phyloP scores from a whole-genome alignment of 495 filamentous ascomycete species.

The Massariosphaeria phaeospora region DNA sequence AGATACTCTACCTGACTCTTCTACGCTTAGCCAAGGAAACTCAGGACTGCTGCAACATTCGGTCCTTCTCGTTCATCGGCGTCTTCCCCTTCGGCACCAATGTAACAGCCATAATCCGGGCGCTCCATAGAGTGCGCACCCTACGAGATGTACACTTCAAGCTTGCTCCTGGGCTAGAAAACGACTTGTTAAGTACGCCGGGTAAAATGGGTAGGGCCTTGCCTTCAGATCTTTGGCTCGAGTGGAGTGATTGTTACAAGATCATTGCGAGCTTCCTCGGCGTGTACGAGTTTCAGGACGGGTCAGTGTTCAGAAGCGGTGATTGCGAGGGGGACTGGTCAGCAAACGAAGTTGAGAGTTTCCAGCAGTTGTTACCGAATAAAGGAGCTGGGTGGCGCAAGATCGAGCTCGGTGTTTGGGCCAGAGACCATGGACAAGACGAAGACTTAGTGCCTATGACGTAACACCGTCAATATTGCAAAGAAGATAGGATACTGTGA shows the following conservation, averaged over 20 bases:
- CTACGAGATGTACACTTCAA: conserved; percentile 12
- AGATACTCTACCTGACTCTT: conserved; percentile 28
- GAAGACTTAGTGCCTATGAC: not conserved
- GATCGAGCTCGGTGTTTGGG: conserved; percentile 14
- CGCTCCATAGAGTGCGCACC: conserved; percentile 17
- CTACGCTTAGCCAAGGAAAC: conserved; percentile 21
- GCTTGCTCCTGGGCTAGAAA: conserved; percentile 26
- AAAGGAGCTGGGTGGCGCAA: conserved; percentile 16
- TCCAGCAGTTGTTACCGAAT: conserved; percentile 1
- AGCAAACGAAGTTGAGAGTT: conserved; percentile 10
- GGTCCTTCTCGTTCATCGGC: conserved; percentile 21
- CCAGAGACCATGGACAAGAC: conserved; percentile 5
- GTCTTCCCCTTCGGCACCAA: conserved; percentile 30
- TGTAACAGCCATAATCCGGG: conserved; percentile 11
- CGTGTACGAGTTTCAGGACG: conserved; percentile 13
- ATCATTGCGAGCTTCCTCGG: conserved; percentile 19
- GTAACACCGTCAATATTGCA: too few species aligned
- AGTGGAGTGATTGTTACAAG: conserved; percentile 25
- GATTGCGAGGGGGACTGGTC: conserved; percentile 8
- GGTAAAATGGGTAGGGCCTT: conserved; percentile 23
- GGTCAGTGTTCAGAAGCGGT: conserved; percentile 8
- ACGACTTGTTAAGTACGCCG: conserved; percentile 12
- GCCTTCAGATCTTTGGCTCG: conserved; percentile 25
- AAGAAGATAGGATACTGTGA: too few species aligned
- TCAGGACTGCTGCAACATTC: conserved; percentile 22